phyloP scores from a whole-genome alignment of 192 early-diverging fungal species.

The Dimargaris xerosporica region DNA sequence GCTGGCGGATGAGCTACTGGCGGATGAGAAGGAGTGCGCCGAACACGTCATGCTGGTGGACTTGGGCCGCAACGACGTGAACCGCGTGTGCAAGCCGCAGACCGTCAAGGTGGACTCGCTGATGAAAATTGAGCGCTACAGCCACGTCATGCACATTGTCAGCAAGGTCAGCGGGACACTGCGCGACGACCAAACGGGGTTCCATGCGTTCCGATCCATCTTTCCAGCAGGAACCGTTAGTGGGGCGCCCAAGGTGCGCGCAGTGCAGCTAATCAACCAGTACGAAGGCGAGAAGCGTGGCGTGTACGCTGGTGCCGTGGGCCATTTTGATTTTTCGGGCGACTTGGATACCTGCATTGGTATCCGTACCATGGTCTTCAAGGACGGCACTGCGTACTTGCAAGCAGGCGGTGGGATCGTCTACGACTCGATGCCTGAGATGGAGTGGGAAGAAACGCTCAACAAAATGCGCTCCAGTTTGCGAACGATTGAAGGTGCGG shows the following conservation, averaged over 20 bases:
- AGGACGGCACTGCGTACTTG: constrained; percentile 85
- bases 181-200: constrained; percentile 74
- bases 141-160: constrained; percentile 99
- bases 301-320: constrained; percentile 77
- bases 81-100: constrained; percentile 85
- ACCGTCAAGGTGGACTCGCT: constrained; percentile 89
- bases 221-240: constrained; percentile 97
- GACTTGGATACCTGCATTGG: constrained; percentile 96
- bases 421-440: constrained; percentile 78
- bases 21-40: constrained; percentile 89
- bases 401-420: constrained; percentile 96
- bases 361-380: constrained; percentile 96
- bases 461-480: constrained; percentile 90
- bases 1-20: constrained; percentile 74
- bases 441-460: constrained; percentile 93
- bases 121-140: constrained; percentile 94
- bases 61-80: constrained; percentile 95
- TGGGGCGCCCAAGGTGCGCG: constrained; percentile 97
- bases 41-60: constrained; percentile 99
- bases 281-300: constrained; percentile 88
- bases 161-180: constrained; percentile 82
- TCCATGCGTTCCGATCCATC: constrained; percentile 92
- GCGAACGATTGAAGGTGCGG: constrained; percentile 72
- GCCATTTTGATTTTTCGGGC: constrained; percentile 87
- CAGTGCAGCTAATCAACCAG: constrained; percentile 86